Conservation (phyloP, 257 asterid species). For the Przewalskia tangutica region DNA sequence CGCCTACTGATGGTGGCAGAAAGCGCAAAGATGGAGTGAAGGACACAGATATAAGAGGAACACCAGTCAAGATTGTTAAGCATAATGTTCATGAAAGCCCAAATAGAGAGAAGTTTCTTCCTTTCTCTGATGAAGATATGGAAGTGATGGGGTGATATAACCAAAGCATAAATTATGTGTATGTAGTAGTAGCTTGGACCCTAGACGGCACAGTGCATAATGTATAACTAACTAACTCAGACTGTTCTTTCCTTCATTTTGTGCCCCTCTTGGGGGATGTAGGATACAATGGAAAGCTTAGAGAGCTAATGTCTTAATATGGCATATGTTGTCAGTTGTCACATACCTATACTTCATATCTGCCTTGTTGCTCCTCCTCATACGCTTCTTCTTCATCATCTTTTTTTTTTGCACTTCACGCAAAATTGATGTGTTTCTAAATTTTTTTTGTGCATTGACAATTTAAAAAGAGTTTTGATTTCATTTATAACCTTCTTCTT, state of each 20-base stretch:
- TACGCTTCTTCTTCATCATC: too few species aligned
- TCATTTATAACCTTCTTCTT: too few species aligned
- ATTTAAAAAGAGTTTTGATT: too few species aligned
- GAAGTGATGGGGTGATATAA: constrained; percentile 25
- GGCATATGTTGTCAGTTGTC: neutral
- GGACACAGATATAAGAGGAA: constrained; percentile 20
- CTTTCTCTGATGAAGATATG: constrained; percentile 36
- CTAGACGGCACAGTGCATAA: neutral
- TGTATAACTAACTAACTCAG: neutral
- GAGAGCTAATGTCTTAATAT: neutral
- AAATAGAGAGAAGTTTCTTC: constrained; percentile 10
- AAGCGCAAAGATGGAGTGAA: constrained; percentile 47
- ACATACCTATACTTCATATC: neutral
- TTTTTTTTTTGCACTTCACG: too few species aligned
- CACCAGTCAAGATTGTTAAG: constrained; percentile 36
- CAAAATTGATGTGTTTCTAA: too few species aligned
- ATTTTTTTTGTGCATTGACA: too few species aligned
- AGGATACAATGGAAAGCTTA: neutral
- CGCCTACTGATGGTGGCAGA: constrained; percentile 17
- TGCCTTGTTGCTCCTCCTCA: too few species aligned
- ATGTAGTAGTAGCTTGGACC: neutral
- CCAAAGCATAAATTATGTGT: neutral
- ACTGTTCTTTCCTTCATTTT: neutral
- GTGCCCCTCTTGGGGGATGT: neutral
- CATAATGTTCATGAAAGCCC: constrained; percentile 18